Percentiles rank a stretch among this genome's conserved stretches.
phyloP scores from a whole-genome alignment of 306 rosid genomes.

The Ochetophila trinervis region DNA sequence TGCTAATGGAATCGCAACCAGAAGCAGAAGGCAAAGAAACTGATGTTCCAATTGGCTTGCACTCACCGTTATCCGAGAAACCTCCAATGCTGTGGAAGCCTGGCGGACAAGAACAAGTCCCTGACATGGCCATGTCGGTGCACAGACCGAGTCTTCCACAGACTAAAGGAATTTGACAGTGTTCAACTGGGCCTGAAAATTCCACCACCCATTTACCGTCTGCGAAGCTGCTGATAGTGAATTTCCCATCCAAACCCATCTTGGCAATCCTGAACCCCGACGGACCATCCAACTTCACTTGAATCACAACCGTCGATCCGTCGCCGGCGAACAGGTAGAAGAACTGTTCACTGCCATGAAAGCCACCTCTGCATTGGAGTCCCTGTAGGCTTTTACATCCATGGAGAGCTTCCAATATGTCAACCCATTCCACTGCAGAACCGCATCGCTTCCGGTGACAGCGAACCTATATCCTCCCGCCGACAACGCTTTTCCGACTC shows the following conservation, averaged over 20 bases:
- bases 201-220: neutral
- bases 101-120: constrained; percentile 15
- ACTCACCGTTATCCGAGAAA: neutral
- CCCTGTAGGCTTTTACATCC: neutral
- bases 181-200: constrained; percentile 9
- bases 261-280: neutral
- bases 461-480: neutral
- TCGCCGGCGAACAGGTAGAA: constrained; percentile 7
- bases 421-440: constrained; percentile 21
- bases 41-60: constrained; percentile 11
- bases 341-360: constrained; percentile 14
- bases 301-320: neutral
- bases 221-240: constrained; percentile 9
- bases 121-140: neutral
- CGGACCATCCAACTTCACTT: neutral
- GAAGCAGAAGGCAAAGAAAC: constrained; percentile 19
- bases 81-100: neutral
- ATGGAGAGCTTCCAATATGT: constrained; percentile 25
- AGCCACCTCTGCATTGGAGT: constrained; percentile 14
- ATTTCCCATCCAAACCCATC: constrained; percentile 11
- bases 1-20: neutral
- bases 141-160: constrained; percentile 21
- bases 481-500: constrained; percentile 6
- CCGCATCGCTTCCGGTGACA: constrained; percentile 6
- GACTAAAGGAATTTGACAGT: constrained; percentile 12